Conservation (phyloP, 257 asterid species). For the Nicotiana undulata region DNA sequence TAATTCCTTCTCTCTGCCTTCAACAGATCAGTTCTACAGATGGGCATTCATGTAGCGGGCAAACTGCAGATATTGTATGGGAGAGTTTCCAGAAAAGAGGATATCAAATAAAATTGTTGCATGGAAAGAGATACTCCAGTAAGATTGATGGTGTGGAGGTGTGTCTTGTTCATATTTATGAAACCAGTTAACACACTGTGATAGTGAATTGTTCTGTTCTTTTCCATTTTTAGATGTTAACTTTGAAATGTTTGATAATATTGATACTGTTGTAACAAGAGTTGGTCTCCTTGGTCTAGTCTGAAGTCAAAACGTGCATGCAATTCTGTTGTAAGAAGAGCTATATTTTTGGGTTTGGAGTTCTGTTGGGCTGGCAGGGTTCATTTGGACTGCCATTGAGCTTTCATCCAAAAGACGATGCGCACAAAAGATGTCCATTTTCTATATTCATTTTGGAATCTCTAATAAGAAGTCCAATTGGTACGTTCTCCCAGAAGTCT, state of each 20-base stretch:
- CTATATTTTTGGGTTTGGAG: background rate
- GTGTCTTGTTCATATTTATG: slow-evolving; percentile 1
- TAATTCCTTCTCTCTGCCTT: background rate
- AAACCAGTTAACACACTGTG: background rate
- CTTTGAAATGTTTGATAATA: background rate
- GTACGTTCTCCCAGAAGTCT: background rate
- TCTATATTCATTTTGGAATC: background rate
- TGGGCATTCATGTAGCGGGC: slow-evolving; percentile 70
- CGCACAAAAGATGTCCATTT: background rate
- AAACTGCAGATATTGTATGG: slow-evolving; percentile 90
- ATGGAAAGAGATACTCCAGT: slow-evolving; percentile 76
- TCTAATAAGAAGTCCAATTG: background rate
- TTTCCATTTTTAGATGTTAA: background rate
- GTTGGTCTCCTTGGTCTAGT: background rate
- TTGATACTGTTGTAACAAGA: background rate
- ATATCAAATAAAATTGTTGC: slow-evolving; percentile 48
- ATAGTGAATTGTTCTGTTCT: background rate
- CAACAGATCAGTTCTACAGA: slow-evolving; percentile 70
- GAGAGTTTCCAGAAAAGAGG: slow-evolving; percentile 80
- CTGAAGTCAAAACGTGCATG: background rate
- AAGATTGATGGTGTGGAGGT: slow-evolving; percentile 93
- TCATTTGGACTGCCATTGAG: background rate
- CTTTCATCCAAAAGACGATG: background rate
- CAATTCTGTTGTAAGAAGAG: background rate
- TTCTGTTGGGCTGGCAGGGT: background rate